These are phyloP conservation scores for Termitomyces sp. DNA, from an alignment of 768 basidiomycete species.

Conservation along the genomic window DNA sequence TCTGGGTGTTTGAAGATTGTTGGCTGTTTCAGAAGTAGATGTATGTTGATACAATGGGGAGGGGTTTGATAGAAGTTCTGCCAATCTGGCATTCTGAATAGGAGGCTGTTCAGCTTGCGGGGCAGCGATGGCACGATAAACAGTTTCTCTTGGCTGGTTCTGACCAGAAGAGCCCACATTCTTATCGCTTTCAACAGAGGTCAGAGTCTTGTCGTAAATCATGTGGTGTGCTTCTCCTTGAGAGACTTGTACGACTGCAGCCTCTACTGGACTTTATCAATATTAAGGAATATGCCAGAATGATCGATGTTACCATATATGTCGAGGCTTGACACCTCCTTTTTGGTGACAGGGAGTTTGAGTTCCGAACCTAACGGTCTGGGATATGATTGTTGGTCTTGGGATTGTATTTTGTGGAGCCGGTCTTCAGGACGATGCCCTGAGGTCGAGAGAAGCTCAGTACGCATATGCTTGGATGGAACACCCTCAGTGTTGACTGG, in stretches of 20 bases:
- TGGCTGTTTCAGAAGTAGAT: not conserved
- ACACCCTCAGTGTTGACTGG: not conserved
- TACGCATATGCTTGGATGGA: not conserved
- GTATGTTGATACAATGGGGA: not conserved
- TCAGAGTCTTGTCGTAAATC: not conserved
- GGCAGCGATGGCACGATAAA: not conserved
- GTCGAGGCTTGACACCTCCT: not conserved
- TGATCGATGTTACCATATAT: not conserved
- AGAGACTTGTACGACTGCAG: not conserved
- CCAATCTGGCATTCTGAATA: slow-evolving; percentile 29
- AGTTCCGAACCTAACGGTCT: not conserved
- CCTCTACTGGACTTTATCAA: not conserved
- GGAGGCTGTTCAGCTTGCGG: slow-evolving; percentile 14
- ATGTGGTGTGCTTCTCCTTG: not conserved
- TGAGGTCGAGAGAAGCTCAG: not conserved
- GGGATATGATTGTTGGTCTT: not conserved
- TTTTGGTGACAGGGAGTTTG: not conserved
- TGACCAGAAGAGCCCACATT: not conserved
- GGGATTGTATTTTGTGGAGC: not conserved
- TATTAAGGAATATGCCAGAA: not conserved
- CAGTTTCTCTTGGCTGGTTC: not conserved
- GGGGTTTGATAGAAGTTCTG: slow-evolving; percentile 31
- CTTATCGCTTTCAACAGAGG: not conserved
- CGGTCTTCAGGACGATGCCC: not conserved
- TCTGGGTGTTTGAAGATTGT: not conserved